These are phyloP conservation scores for Lepraria neglecta DNA, from an alignment of 495 filamentous ascomycete species.

Conservation along the genomic window DNA sequence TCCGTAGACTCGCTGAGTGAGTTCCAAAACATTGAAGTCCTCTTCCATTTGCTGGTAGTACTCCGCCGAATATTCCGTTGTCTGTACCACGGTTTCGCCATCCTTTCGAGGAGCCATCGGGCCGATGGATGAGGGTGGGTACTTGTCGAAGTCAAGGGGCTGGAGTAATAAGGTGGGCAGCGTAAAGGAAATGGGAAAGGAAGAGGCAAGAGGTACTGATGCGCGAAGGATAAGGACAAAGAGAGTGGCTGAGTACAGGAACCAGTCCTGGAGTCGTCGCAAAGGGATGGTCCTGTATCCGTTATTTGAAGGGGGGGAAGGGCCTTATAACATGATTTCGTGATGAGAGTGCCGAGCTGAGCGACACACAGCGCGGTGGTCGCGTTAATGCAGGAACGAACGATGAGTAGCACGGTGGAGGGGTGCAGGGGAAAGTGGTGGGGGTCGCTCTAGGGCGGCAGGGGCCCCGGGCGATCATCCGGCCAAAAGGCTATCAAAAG, in stretches of 20 bases:
- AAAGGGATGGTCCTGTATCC: neutral
- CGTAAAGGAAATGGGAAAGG: neutral
- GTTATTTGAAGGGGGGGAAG: neutral
- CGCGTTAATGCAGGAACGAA: no score
- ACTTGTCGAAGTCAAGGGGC: neutral
- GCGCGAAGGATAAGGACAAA: neutral
- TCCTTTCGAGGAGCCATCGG: neutral
- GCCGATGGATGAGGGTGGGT: neutral
- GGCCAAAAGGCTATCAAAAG: constrained; percentile 11
- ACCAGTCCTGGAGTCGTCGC: neutral
- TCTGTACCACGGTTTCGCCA: neutral
- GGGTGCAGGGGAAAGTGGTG: no score
- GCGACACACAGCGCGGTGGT: no score
- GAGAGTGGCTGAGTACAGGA: neutral
- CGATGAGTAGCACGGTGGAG: neutral
- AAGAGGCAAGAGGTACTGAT: constrained; percentile 1
- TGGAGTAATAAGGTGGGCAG: no score
- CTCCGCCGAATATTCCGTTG: neutral
- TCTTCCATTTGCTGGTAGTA: neutral
- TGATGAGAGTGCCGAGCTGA: neutral
- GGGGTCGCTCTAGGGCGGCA: neutral
- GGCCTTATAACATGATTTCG: neutral
- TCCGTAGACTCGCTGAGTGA: neutral
- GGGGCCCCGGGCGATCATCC: no score
- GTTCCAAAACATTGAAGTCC: neutral